These are phyloP conservation scores for Agastache rugosa DNA, from an alignment of 257 asterid species.

Conservation along the genomic window DNA sequence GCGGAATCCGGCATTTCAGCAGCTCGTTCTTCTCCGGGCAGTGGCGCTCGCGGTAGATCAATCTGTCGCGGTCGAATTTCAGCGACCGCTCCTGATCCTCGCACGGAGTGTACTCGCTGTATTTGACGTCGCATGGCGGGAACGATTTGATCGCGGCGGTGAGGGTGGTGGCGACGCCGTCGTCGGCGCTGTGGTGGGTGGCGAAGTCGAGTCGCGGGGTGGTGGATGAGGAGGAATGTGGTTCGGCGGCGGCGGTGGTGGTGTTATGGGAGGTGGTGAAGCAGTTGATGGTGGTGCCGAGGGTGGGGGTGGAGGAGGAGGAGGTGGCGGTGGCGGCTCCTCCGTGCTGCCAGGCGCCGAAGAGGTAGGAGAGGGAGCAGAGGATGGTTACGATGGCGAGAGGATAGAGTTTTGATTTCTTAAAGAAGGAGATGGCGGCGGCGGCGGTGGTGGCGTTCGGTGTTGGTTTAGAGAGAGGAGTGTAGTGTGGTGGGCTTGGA, in stretches of 20 bases:
- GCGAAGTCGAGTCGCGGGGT: slow-evolving; percentile 52
- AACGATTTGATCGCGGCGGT: slow-evolving; percentile 33
- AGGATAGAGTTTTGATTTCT: slow-evolving; percentile 47
- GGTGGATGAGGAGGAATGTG: slow-evolving; percentile 41
- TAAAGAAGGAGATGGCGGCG: slow-evolving; percentile 41
- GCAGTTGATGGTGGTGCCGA: slow-evolving; percentile 37
- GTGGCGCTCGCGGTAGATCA: slow-evolving; percentile 81
- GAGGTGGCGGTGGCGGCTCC: slow-evolving; percentile 33
- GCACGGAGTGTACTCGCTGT: slow-evolving; percentile 86
- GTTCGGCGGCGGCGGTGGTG: slow-evolving; percentile 14
- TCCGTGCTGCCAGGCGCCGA: slow-evolving; percentile 68
- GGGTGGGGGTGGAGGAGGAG: slow-evolving; percentile 28
- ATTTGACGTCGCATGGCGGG: slow-evolving; percentile 59
- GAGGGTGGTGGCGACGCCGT: slow-evolving; percentile 20
- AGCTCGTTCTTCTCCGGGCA: slow-evolving; percentile 66
- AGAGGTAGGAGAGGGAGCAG: slow-evolving; percentile 68
- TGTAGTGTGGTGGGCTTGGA: slow-evolving; percentile 61
- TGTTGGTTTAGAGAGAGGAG: slow-evolving; percentile 64
- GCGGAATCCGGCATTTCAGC: slow-evolving; percentile 75
- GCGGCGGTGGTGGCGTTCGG: slow-evolving; percentile 36
- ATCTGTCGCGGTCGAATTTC: slow-evolving; percentile 52
- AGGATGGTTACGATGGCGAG: slow-evolving; percentile 51
- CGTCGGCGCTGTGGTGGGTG: slow-evolving; percentile 59
- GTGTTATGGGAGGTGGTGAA: slow-evolving; percentile 26
- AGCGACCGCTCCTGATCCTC: slow-evolving; percentile 75